Evolutionary conservation across 2,329 filamentous ascomycete species (phyloP), one percentile per base, ranked within the genome.

Genomic region (Davidsoniella australis): DNA sequence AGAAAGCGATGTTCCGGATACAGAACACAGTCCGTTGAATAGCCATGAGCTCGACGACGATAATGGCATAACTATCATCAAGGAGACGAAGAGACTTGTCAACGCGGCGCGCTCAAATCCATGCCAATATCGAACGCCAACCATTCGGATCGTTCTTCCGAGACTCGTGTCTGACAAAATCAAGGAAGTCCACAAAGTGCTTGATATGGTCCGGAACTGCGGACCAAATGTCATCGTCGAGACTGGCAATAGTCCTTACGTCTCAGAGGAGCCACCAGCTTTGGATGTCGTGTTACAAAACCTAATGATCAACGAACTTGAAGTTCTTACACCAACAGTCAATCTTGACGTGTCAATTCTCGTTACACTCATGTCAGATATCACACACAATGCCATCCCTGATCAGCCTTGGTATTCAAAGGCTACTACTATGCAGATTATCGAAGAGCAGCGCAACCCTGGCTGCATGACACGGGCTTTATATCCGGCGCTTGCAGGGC

Each of bases 321-420:
- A 46, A 24, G 44, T 38, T 17, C 9, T 46, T n/a, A 46, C 44
- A 8, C 18, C 44, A 14, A 24, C 33, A 1, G 18, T 39, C 26
- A 46, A 46, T 18, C 44, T 46, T 14, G 44, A 46, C 24, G 24
- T 23, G 12, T 46, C 44, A 5, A 46, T 46, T 23, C 16, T 46
- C 18, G 44, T 46, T 23, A 37, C 44, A 6, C 33, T 46, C 7
- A 38, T 46, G 44, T 46, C 44, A 24, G 44, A 46, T 38, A 46
- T 46, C 12, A 46, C 44, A 5, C 44, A 46, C 33, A 33, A 18
- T 39, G 3, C 44, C 12, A 24, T 46, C 33, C 6, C 33, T 23
- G 44, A 46, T 18, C 33, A 46, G 18, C 14, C 44, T 18, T 46
- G 44, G 44, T 46, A 46, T 37, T 46, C 36, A 33, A 39, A 39